Evolutionary conservation across 1,284 basidiomycete genomes (phyloP).

Genomic region (Ceratobasidium sp.): DNA sequence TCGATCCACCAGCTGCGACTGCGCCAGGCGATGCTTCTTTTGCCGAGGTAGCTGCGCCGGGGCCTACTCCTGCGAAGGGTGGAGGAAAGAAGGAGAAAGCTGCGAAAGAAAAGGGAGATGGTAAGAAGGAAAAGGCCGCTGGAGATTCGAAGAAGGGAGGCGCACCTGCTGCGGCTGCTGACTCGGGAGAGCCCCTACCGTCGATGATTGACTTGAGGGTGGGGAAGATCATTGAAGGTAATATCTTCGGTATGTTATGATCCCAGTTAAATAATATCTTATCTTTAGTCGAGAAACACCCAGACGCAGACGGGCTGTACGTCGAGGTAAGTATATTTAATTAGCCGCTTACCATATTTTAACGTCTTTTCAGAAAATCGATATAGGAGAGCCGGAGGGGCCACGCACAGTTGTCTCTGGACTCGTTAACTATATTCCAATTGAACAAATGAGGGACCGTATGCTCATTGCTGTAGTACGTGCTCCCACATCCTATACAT

Average conservation of each 20-base stretch:
- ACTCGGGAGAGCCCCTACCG: slow-evolving; percentile 82
- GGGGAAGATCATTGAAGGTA: slow-evolving; percentile 89
- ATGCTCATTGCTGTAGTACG: slow-evolving; percentile 86
- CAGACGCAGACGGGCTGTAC: slow-evolving; percentile 93
- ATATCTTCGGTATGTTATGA: slow-evolving; percentile 52
- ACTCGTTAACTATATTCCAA: slow-evolving; percentile 93
- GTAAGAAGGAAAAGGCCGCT: slow-evolving; percentile 57
- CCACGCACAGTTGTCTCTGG: slow-evolving; percentile 95
- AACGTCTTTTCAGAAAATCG: slow-evolving; percentile 77
- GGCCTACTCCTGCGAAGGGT: slow-evolving; percentile 55
- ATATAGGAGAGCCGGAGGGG: slow-evolving; percentile 92
- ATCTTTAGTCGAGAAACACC: slow-evolving; percentile 87
- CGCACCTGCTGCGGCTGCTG: slow-evolving; percentile 60
- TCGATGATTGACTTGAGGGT: slow-evolving; percentile 96
- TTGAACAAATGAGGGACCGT: slow-evolving; percentile 90
- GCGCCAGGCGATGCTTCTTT: slow-evolving; percentile 42
- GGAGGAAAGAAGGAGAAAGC: slow-evolving; percentile 56
- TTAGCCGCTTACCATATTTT: background rate
- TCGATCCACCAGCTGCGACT: slow-evolving; percentile 36
- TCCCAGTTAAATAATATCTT: background rate
- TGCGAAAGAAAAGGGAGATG: slow-evolving; percentile 65
- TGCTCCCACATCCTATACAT: slow-evolving; percentile 9
- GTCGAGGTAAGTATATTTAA: slow-evolving; percentile 73
- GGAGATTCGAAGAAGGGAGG: slow-evolving; percentile 50
- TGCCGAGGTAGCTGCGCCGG: slow-evolving; percentile 30